Percentiles rank a stretch among this genome's conserved stretches.
Conservation (phyloP, 177 flowering plant species). For the Tripterygium wilfordii region DNA sequence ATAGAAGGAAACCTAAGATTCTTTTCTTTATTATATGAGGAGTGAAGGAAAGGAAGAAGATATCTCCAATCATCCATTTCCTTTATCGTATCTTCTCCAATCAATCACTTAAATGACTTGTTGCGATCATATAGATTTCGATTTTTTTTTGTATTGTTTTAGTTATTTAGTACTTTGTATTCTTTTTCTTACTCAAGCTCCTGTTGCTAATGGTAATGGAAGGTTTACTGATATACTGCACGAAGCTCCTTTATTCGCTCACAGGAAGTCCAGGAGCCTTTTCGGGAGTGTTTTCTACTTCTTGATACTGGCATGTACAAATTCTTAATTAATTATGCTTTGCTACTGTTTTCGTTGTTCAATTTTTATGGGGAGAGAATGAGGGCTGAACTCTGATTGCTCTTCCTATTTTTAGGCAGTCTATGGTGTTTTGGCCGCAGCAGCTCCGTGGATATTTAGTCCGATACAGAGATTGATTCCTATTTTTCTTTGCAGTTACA, state of each 20-base stretch:
- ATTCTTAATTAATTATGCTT: no score
- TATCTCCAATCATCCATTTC: background rate
- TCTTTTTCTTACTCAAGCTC: no score
- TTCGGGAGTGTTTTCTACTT: constrained; percentile 65
- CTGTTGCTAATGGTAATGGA: constrained; percentile 5
- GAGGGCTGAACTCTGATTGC: background rate
- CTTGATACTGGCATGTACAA: constrained; percentile 74
- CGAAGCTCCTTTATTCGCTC: constrained; percentile 84
- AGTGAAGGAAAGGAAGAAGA: no score
- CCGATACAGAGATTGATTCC: constrained; percentile 34
- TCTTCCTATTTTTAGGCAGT: constrained; percentile 62
- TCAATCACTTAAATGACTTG: no score
- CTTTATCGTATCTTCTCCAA: no score
- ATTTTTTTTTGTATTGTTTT: no score
- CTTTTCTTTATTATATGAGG: background rate
- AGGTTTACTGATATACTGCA: constrained; percentile 90
- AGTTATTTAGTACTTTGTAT: no score
- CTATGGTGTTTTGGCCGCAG: constrained; percentile 72
- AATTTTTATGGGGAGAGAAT: background rate
- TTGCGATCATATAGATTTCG: no score
- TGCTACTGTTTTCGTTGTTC: background rate
- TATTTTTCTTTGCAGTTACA: constrained; percentile 80
- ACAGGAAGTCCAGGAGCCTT: constrained; percentile 61
- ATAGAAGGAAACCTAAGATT: no score
- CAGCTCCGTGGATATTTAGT: constrained; percentile 71